These are phyloP conservation scores for Chaetomium olivaceum DNA, from an alignment of 2,329 filamentous ascomycete genomes.

Conservation along the genomic window DNA sequence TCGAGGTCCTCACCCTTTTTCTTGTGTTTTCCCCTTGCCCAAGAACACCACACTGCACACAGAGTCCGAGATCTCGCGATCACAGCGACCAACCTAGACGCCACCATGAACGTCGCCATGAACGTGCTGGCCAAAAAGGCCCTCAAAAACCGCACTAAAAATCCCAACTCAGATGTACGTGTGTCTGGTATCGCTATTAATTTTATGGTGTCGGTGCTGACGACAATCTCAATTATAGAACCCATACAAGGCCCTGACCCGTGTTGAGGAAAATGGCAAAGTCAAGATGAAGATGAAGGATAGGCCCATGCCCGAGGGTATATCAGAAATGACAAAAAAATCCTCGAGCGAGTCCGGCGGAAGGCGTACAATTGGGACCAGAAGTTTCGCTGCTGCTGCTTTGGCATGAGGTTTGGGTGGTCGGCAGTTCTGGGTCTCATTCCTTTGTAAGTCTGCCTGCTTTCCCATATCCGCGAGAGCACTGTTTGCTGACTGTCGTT, in stretches of 20 bases:
- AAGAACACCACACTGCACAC: background rate
- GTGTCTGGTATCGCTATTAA: background rate
- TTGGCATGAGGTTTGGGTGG: conserved; percentile 86
- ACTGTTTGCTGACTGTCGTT: conserved; percentile 28
- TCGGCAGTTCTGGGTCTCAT: conserved; percentile 80
- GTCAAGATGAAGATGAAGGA: conserved; percentile 79
- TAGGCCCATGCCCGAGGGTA: conserved; percentile 79
- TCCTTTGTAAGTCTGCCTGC: conserved; percentile 65
- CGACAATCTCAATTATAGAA: conserved; percentile 59
- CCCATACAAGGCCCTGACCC: conserved; percentile 77
- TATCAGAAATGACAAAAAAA: conserved; percentile 79
- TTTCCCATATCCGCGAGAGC: background rate
- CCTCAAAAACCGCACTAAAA: conserved; percentile 27
- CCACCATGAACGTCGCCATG: conserved; percentile 30
- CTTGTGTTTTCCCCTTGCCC: background rate
- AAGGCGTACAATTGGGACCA: conserved; percentile 85
- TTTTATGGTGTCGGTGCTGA: conserved; percentile 8
- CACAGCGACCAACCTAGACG: background rate
- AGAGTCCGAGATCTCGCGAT: background rate
- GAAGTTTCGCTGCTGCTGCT: conserved; percentile 71
- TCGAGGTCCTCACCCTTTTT: background rate
- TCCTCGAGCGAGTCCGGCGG: conserved; percentile 84
- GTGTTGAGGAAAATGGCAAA: conserved; percentile 67
- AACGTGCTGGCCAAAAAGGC: conserved; percentile 30
- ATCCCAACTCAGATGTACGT: conserved; percentile 32